phyloP scores from a whole-genome alignment of 768 basidiomycete species.

The Solioccasus polychromus region DNA sequence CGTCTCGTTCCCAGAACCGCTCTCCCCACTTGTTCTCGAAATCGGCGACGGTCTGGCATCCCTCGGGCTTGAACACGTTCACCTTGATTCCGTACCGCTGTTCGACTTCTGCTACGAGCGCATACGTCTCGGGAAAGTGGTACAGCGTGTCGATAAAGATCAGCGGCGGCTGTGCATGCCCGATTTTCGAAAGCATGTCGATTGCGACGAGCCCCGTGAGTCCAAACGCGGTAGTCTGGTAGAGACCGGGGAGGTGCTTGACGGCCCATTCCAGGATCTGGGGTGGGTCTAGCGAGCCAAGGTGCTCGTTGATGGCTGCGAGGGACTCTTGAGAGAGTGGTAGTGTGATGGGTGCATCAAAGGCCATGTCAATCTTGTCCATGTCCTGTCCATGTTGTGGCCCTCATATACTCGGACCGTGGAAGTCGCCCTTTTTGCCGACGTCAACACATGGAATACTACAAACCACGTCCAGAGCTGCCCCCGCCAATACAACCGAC shows the following conservation, averaged over 20 bases:
- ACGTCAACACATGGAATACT: slow-evolving; percentile 32
- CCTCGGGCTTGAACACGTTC: slow-evolving; percentile 76
- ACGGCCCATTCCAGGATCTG: slow-evolving; percentile 87
- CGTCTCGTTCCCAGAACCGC: slow-evolving; percentile 84
- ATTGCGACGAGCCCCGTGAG: slow-evolving; percentile 91
- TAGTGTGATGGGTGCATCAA: slow-evolving; percentile 45
- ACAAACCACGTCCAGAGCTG: slow-evolving; percentile 27
- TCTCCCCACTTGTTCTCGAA: slow-evolving; percentile 82
- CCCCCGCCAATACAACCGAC: slow-evolving; percentile 14
- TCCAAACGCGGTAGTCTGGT: slow-evolving; percentile 96
- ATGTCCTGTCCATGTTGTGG: too few relatives aligned
- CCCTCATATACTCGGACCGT: too few relatives aligned
- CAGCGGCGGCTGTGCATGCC: slow-evolving; percentile 62
- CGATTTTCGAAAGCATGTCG: slow-evolving; percentile 90
- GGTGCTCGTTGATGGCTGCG: slow-evolving; percentile 66
- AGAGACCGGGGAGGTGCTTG: slow-evolving; percentile 71
- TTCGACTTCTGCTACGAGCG: slow-evolving; percentile 81
- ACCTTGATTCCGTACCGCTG: slow-evolving; percentile 69
- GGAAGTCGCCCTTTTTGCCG: too few relatives aligned
- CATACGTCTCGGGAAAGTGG: slow-evolving; percentile 92
- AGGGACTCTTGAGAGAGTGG: slow-evolving; percentile 62
- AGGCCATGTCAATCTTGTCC: too few relatives aligned
- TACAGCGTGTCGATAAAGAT: slow-evolving; percentile 98
- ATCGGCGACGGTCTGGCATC: slow-evolving; percentile 60
- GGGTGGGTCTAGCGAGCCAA: slow-evolving; percentile 70